A percentile compares a stretch with the other conserved stretches of the same genome.
Conservation (phyloP, 2,329 filamentous ascomycete species). For the Aspergillus novoparasiticus region DNA sequence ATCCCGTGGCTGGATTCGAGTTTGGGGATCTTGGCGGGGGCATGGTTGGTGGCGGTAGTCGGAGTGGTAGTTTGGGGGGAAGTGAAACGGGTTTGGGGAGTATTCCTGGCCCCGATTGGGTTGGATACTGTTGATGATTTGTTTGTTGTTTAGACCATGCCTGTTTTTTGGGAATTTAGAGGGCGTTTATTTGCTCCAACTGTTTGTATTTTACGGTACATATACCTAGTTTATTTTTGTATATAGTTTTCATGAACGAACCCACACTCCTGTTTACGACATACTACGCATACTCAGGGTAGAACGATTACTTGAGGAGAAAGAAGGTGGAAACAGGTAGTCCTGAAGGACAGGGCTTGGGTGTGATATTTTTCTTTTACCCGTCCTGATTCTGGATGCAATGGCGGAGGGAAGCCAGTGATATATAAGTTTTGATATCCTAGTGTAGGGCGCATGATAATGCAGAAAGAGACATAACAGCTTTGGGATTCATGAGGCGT, state of each 20-base stretch:
- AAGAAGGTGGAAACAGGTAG: neutral
- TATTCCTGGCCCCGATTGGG: conserved; percentile 17
- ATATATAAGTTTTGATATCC: neutral
- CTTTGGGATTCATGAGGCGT: conserved; percentile 41
- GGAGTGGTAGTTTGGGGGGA: conserved; percentile 10
- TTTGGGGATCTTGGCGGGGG: conserved; percentile 30
- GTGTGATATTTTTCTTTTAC: neutral
- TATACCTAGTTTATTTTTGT: neutral
- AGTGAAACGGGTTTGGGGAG: conserved; percentile 10
- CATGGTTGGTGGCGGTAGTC: conserved; percentile 5
- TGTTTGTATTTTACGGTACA: neutral
- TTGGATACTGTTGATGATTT: conserved; percentile 15
- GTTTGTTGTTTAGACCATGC: neutral
- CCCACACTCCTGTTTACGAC: neutral
- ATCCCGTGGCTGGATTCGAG: conserved; percentile 40
- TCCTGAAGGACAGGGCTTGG: neutral
- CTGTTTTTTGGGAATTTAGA: neutral
- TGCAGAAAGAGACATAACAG: conserved; percentile 20
- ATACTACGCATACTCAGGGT: neutral
- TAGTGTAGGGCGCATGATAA: neutral
- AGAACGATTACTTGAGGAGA: neutral
- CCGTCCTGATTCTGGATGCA: neutral
- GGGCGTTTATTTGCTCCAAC: neutral
- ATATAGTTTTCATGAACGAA: neutral
- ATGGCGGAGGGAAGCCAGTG: neutral